phyloP scores from a whole-genome alignment of 768 basidiomycete species.

The Nidularia pulvinata region DNA sequence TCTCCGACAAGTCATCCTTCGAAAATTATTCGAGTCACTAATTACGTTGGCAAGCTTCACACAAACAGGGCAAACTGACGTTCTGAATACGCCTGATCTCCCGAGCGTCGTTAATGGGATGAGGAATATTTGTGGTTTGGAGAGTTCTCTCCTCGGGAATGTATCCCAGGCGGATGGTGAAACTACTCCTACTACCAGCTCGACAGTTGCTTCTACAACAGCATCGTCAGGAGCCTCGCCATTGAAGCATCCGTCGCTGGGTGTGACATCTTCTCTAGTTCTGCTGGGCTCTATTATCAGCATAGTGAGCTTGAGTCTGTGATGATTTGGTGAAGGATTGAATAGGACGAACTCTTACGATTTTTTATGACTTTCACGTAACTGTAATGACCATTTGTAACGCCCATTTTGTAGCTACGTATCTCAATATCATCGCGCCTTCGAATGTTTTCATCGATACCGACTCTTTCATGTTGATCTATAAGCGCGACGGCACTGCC shows the following conservation, averaged over 20 bases:
- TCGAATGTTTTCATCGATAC: too few species aligned
- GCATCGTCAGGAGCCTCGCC: neutral
- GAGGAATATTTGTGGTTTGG: slow-evolving; percentile 48
- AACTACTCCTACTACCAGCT: neutral
- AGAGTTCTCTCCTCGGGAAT: slow-evolving; percentile 52
- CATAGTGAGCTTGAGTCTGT: too few species aligned
- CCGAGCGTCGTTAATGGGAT: slow-evolving; percentile 49
- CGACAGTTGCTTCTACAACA: neutral
- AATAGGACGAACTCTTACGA: too few species aligned
- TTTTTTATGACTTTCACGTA: too few species aligned
- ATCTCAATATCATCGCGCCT: too few species aligned
- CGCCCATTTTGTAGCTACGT: too few species aligned
- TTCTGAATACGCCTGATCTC: slow-evolving; percentile 44
- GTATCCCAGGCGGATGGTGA: slow-evolving; percentile 35
- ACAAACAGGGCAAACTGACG: slow-evolving; percentile 53
- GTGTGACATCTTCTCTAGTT: neutral
- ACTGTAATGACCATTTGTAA: too few species aligned
- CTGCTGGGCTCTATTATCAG: neutral
- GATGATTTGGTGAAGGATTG: too few species aligned
- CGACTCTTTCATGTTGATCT: too few species aligned
- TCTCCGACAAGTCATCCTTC: neutral
- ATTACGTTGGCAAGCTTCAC: slow-evolving; percentile 38
- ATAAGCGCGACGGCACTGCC: too few species aligned
- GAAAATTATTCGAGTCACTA: neutral
- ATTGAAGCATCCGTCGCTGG: neutral